Base-by-base conservation (phyloP, 2,329 filamentous ascomycete genomes). In the Pleoardoris graminearum region DNA sequence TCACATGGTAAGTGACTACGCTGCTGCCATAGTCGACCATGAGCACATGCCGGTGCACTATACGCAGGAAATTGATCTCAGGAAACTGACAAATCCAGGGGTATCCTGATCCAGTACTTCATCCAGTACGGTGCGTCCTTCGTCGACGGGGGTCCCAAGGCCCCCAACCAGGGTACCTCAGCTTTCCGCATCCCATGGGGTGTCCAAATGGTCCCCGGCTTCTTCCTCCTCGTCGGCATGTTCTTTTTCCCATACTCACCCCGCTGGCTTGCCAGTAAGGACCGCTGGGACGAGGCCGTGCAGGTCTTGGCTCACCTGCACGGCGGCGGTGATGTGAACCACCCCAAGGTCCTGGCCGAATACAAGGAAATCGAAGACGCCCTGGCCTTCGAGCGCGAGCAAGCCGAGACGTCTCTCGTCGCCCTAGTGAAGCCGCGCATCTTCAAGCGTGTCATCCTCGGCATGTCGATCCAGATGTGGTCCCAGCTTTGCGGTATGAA, bases 231-330 rank as follows among this genome's bases (percentile, higher is more conserved):
- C 46, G 35, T 63, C 38, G 72, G 72, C 16, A 63, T 77, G 60
- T 71, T 77, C 62, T 76, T 76, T 61, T 71, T 75, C 48, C 73
- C 73, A 10, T 59, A 65, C 38, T 87, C 79, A 44, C 88, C 88
- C 0, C 80, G 88, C 48, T 90, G 87, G 87, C 76, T 90, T 5
- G 87, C 88, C 4, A 80, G 80, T 14, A 81, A 86, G 60, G 86
- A 86, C 56, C 80, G 84, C 1, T 87, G 86, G 79, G 85, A 89
- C 23, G 82, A 89, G 64, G 83, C 84, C 76, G 85, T 80, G 36
- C 64, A 75, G 16, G 71, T 79, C 7, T 70, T 76, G 3, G 84
- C 83, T 0, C 66, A 75, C 19, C 75, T 88, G 1, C 85, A 88
- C 59, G 85, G 81, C 4, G 68, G 73, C 0, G 84, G 84, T 3